Percentiles rank a stretch among this genome's conserved stretches.
Evolutionary conservation across 805 yeast species (phyloP).

Genomic region (Candida fluviatilis): DNA sequence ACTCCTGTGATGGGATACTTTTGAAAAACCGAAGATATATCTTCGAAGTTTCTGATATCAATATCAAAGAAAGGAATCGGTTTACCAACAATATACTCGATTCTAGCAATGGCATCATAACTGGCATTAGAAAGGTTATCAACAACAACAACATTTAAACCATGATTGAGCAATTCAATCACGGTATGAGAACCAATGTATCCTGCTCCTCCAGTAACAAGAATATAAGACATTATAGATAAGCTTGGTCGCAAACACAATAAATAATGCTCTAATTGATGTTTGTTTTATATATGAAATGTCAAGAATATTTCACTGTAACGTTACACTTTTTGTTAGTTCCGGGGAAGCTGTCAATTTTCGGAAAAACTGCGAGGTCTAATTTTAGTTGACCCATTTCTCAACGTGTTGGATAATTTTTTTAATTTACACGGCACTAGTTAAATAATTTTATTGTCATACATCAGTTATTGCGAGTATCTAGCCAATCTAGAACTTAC

Average conservation of each 20-base stretch:
- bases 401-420: too few relatives aligned
- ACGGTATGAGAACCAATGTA: conserved; percentile 83
- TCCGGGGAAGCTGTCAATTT: too few relatives aligned
- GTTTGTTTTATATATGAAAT: not conserved
- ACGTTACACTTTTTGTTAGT: conserved; percentile 12
- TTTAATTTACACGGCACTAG: too few relatives aligned
- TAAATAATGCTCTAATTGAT: too few relatives aligned
- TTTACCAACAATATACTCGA: conserved; percentile 49
- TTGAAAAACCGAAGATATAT: conserved; percentile 44
- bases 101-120: conserved; percentile 59
- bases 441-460: too few relatives aligned
- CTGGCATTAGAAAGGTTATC: conserved; percentile 69
- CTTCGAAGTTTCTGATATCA: conserved; percentile 51
- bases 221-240: conserved; percentile 25
- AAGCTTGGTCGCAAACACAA: too few relatives aligned
- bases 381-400: too few relatives aligned
- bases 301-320: conserved; percentile 7
- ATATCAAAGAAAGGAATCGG: conserved; percentile 53
- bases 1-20: conserved; percentile 52
- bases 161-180: conserved; percentile 55
- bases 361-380: not conserved
- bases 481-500: too few relatives aligned
- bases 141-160: conserved; percentile 66
- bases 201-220: conserved; percentile 86
- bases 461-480: too few relatives aligned